Evolutionary conservation across 768 basidiomycete genomes (phyloP).

Genomic region (Thelephora aurantiotincta): DNA sequence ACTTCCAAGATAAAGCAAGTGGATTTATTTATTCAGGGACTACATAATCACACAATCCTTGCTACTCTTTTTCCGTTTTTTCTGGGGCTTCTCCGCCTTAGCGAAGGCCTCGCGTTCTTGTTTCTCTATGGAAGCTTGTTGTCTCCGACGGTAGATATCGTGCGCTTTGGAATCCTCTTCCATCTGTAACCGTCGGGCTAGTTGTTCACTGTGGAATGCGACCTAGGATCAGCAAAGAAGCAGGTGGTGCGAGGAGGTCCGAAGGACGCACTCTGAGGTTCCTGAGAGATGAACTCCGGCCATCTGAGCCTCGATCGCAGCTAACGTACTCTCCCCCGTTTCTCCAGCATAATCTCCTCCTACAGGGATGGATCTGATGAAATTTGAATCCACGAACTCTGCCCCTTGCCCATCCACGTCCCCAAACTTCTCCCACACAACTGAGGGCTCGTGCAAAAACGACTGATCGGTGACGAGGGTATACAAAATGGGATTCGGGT

Average conservation of each 20-base stretch:
- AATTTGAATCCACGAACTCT: conserved; percentile 65
- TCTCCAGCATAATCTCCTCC: conserved; percentile 76
- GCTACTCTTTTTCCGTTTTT: conserved; percentile 24
- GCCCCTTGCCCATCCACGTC: conserved; percentile 75
- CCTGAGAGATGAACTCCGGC: conserved; percentile 27
- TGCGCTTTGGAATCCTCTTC: conserved; percentile 51
- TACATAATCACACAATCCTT: conserved; percentile 48
- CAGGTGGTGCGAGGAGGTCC: conserved; percentile 1
- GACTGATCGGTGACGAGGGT: conserved; percentile 77
- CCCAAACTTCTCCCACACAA: conserved; percentile 86
- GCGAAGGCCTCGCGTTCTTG: conserved; percentile 7
- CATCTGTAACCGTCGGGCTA: conserved; percentile 67
- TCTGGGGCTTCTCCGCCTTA: conserved; percentile 16
- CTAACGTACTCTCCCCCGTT: conserved; percentile 45
- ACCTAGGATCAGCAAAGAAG: not conserved
- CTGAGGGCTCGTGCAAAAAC: conserved; percentile 60
- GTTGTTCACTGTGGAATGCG: conserved; percentile 30
- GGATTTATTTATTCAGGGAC: not conserved
- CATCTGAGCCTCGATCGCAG: conserved; percentile 31
- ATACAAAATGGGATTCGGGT: conserved; percentile 39
- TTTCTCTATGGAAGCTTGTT: conserved; percentile 18
- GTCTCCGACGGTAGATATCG: conserved; percentile 19
- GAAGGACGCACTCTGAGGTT: conserved; percentile 43
- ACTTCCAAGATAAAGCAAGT: not conserved
- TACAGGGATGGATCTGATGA: conserved; percentile 46